Percentiles rank a stretch among this genome's conserved stretches.
Evolutionary conservation across 1,284 basidiomycete species (phyloP).

Genomic region (Tylopilus orsonianus): DNA sequence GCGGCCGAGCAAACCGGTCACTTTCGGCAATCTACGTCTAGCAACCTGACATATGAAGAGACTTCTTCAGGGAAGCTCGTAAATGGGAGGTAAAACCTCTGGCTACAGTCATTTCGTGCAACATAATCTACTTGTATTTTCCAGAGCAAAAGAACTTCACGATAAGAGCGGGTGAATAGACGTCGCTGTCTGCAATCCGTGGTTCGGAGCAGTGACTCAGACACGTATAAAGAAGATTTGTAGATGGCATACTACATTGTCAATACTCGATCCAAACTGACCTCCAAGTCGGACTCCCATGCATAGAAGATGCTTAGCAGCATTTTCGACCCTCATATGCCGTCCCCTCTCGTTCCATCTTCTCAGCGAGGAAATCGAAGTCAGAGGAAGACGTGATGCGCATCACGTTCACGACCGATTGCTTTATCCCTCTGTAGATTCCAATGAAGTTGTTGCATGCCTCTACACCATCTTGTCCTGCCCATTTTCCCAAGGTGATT

Average conservation of each 20-base stretch:
- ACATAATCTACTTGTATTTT: not conserved
- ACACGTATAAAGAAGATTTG: not conserved
- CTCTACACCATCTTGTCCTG: constrained; percentile 3
- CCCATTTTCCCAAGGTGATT: constrained; percentile 5
- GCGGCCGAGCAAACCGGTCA: too few species aligned
- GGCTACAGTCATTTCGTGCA: not conserved
- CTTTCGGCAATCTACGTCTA: too few species aligned
- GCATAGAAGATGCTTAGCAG: constrained; percentile 5
- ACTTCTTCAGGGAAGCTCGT: not conserved
- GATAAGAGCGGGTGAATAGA: not conserved
- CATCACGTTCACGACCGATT: constrained; percentile 5
- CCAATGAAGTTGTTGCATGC: constrained; percentile 6
- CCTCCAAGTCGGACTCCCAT: constrained; percentile 1
- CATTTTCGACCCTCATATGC: constrained; percentile 1
- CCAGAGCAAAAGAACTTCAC: not conserved
- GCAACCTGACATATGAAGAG: too few species aligned
- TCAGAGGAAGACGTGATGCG: not conserved
- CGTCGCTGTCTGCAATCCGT: not conserved
- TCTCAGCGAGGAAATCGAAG: constrained; percentile 3
- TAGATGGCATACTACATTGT: not conserved
- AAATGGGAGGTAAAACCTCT: not conserved
- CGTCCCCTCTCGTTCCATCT: constrained; percentile 7
- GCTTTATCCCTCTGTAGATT: constrained; percentile 3
- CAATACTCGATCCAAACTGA: not conserved
- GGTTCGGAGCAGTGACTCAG: not conserved